Evolutionary conservation across 2,329 filamentous ascomycete genomes (phyloP).

Genomic region (Septoria linicola): DNA sequence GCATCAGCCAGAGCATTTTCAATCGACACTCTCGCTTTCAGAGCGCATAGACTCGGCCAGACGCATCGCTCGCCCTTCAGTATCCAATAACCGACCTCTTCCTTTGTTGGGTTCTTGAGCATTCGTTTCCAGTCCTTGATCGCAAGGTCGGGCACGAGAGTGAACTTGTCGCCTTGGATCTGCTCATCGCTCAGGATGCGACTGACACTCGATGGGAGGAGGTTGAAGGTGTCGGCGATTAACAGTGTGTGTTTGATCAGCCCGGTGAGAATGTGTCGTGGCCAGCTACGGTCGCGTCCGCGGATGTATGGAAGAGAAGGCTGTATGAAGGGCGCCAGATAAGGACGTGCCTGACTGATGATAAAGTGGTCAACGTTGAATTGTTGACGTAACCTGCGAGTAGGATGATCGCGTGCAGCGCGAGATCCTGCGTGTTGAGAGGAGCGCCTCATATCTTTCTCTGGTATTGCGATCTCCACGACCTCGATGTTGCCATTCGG

Average conservation of each 20-base stretch:
- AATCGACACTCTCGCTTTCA: conserved; percentile 76
- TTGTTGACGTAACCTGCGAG: conserved; percentile 72
- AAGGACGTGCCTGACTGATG: conserved; percentile 86
- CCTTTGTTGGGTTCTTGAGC: conserved; percentile 76
- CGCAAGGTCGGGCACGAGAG: conserved; percentile 76
- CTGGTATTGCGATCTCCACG: conserved; percentile 59
- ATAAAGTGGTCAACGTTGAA: conserved; percentile 97
- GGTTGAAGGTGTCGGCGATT: conserved; percentile 62
- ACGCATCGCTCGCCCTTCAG: conserved; percentile 79
- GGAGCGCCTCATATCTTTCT: conserved; percentile 34
- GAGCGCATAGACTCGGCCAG: conserved; percentile 82
- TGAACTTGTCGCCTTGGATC: conserved; percentile 74
- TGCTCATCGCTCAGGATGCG: conserved; percentile 55
- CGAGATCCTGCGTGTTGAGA: background rate
- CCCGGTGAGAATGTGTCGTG: conserved; percentile 5
- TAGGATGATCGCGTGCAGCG: conserved; percentile 41
- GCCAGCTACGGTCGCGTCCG: conserved; percentile 8
- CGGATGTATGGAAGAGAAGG: conserved; percentile 32
- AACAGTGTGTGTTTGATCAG: conserved; percentile 14
- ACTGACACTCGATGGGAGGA: conserved; percentile 56
- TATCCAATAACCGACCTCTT: conserved; percentile 81
- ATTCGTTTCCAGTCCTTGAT: conserved; percentile 71
- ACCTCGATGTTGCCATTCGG: conserved; percentile 69
- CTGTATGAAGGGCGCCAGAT: conserved; percentile 72
- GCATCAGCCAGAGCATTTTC: conserved; percentile 85